Evolutionary conservation across 495 filamentous ascomycete species (phyloP), one percentile per base, ranked within the genome.

Genomic region (Talaromyces thailandensis): DNA sequence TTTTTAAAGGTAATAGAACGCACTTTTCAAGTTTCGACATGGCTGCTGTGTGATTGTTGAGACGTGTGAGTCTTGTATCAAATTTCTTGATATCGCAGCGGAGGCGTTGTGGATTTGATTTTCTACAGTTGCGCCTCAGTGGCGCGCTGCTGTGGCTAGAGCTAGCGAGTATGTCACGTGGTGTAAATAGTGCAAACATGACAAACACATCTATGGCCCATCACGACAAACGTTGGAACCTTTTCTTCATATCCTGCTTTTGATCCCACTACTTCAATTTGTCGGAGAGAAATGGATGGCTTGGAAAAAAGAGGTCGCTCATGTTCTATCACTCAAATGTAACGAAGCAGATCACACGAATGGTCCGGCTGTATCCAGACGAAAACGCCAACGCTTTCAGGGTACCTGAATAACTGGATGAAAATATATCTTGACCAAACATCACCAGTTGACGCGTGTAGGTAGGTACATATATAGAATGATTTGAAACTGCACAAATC

Each of bases 61-160:
- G 64, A 63, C 61, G 61, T 69, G 68, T 59, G 26, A 12, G 23
- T 61, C 16, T 52, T 25, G 37, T 65, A 73, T 69, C 74, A 69
- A 77, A 76, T 77, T 79, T 78, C 73, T 75, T 61, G 70, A 71
- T 73, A 72, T 76, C 75, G 69, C 72, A 71, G 73, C 66, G 69
- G 71, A 76, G 71, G 70, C 68, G 73, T 79, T 79, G 77, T 79
- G 77, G 77, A 79, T 79, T 79, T 78, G 70, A 73, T 74, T 61
- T 51, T 60, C 29, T 57, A 16, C 26, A 14, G 26, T 16, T 21
- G 40, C 24, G 28, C 43, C 40, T 48, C 37, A n/a, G 59, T 61
- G 59, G 59, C 59, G 59, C 43, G 14, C 25, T 5, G 24, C 59
- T 61, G 59, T 61, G 59, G 59, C 45, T 61, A 28, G 59, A 60